Base-by-base conservation (phyloP, 1,284 basidiomycete genomes). In the Trichosporon ovoides region DNA sequence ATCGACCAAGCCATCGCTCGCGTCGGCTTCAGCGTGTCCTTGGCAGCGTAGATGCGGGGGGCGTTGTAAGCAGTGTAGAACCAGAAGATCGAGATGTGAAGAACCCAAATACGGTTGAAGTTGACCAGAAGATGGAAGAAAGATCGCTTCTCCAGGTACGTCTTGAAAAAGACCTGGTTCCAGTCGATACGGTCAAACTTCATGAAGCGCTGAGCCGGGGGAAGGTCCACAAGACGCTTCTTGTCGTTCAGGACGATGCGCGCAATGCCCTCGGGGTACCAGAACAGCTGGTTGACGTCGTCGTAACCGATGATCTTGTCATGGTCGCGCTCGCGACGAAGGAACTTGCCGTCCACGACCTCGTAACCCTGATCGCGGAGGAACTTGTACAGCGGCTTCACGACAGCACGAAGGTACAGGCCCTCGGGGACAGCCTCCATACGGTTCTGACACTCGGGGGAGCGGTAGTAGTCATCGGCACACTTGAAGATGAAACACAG, bases 401-500 rank as follows among this genome's bases (percentile, higher is more conserved):
- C 83, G 66, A 98, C 91, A 1, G 89, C 83, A 43, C 87, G 85
- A 28, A 99, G 82, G 75, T 97, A 99, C 16, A 98, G 81, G 1
- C 95, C 96, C 70, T 98, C 96, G 0, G 93, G 91, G 0, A 98
- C 92, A 0, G 94, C 86, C 60, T 98, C 95, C 59, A 92, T 81
- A 57, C 92, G 83, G 76, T 86, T 91, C 78, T 98, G 96, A 73
- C 96, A 98, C 74, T 98, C 96, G n/a, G 94, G 88, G 16, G 91
- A 95, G 49, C 95, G 93, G 78, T 99, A 98, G 78, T 98, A 98
- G 79, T 99, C 95, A 76, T 98, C 95, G 22, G 95, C 96, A 73
- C 96, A 98, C 81, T 99, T 98, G 88, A 98, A 98, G 79, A 98
- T 96, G 83, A 97, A 98, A 79, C 93, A 97, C 56, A 98, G 79